Percentiles rank a stretch among this genome's conserved stretches.
phyloP scores from a whole-genome alignment of 805 yeast genomes.

The Candida nonsorbophila region DNA sequence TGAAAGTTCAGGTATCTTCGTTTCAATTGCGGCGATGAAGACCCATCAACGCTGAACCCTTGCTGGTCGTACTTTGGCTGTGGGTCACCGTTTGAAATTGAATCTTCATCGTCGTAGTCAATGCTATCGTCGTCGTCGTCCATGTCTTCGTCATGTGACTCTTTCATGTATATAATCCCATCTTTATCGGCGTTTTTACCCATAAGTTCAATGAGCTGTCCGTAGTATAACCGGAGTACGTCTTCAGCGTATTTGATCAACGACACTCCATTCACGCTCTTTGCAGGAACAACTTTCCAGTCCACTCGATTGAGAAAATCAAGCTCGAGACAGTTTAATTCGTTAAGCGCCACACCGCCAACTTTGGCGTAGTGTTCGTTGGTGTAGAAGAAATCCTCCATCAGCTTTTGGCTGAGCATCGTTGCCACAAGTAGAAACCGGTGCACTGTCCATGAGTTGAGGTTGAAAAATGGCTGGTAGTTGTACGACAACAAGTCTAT shows the following conservation, averaged over 20 bases:
- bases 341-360: constrained; percentile 84
- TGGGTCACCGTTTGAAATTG: constrained; percentile 1
- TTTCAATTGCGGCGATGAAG: constrained; percentile 24
- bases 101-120: constrained; percentile 2
- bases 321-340: constrained; percentile 79
- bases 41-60: constrained; percentile 19
- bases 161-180: constrained; percentile 8
- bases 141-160: constrained; percentile 1
- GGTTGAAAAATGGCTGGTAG: constrained; percentile 68
- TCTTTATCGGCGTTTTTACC: constrained; percentile 22
- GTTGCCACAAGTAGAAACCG: constrained; percentile 87
- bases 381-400: constrained; percentile 91
- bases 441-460: constrained; percentile 91
- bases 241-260: constrained; percentile 29
- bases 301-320: constrained; percentile 79
- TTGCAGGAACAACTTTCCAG: constrained; percentile 50
- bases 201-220: constrained; percentile 36
- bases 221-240: constrained; percentile 34
- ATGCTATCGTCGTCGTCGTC: constrained; percentile 3
- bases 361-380: constrained; percentile 92
- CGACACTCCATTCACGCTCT: constrained; percentile 14
- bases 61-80: constrained; percentile 6
- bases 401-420: constrained; percentile 82
- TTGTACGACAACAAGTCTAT: constrained; percentile 79
- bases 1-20: constrained; percentile 8